phyloP scores from a whole-genome alignment of 805 yeast species.

The Lipomyces sp. region DNA sequence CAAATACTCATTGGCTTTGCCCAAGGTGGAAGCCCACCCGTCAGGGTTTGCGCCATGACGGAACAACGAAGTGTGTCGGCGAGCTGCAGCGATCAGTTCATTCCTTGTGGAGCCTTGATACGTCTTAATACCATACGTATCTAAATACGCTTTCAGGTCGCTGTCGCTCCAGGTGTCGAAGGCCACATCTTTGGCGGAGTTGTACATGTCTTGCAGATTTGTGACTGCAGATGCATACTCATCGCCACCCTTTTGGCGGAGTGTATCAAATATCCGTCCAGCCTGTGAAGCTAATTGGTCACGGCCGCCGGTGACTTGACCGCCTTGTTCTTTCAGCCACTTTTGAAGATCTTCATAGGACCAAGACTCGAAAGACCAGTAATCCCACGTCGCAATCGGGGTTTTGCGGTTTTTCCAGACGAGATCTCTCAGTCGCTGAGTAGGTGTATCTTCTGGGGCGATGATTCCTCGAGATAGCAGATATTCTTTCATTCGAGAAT shows the following conservation, averaged over 20 bases:
- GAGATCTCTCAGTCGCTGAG: conserved; percentile 43
- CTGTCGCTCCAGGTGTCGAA: conserved; percentile 53
- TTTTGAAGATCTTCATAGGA: conserved; percentile 45
- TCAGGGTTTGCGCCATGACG: conserved; percentile 22
- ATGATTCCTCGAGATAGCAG: conserved; percentile 39
- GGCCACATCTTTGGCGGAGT: conserved; percentile 43
- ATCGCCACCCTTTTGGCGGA: conserved; percentile 43
- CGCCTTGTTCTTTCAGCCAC: conserved; percentile 50
- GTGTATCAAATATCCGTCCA: conserved; percentile 46
- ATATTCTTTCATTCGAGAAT: conserved; percentile 37
- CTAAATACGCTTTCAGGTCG: conserved; percentile 56
- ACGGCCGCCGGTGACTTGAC: conserved; percentile 43
- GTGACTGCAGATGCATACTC: conserved; percentile 42
- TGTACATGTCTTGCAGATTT: conserved; percentile 39
- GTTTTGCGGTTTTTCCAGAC: conserved; percentile 43
- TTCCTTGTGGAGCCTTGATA: conserved; percentile 27
- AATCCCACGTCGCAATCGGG: conserved; percentile 41
- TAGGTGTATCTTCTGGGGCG: conserved; percentile 34
- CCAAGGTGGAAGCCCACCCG: conserved; percentile 15
- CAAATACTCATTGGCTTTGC: conserved; percentile 10
- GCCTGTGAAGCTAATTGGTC: conserved; percentile 49
- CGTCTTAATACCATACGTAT: conserved; percentile 41
- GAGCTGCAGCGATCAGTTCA: conserved; percentile 30
- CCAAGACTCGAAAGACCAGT: conserved; percentile 56
- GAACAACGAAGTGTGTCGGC: conserved; percentile 17